phyloP scores from a whole-genome alignment of 2,329 filamentous ascomycete species.

The Tolypocladium tundrense region DNA sequence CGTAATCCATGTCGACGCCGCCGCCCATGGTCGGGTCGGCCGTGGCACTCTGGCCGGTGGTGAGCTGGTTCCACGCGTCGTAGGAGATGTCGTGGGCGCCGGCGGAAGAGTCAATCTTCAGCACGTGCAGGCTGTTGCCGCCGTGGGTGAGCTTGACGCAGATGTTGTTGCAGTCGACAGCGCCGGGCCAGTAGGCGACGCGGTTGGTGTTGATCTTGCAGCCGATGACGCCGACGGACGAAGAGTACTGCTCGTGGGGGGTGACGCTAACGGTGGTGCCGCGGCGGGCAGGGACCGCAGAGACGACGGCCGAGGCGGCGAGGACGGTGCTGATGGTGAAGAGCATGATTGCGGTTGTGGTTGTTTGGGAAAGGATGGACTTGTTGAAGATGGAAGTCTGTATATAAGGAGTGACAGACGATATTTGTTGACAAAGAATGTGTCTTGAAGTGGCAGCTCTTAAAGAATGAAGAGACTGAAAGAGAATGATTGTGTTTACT shows the following conservation, averaged over 20 bases:
- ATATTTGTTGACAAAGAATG: not conserved
- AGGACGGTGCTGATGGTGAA: not conserved
- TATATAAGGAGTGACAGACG: too few relatives aligned
- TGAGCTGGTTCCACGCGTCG: constrained; percentile 51
- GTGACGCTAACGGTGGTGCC: constrained; percentile 24
- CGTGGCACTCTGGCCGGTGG: constrained; percentile 36
- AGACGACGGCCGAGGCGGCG: constrained; percentile 1
- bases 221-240: constrained; percentile 46
- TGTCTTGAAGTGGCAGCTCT: not conserved
- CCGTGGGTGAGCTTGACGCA: constrained; percentile 43
- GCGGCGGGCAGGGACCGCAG: not conserved
- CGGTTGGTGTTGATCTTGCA: constrained; percentile 53
- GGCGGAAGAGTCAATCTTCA: constrained; percentile 44
- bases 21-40: constrained; percentile 36
- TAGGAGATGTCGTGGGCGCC: constrained; percentile 51
- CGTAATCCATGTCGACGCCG: constrained; percentile 38
- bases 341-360: not conserved
- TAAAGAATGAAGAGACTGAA: not conserved
- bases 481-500: not conserved
- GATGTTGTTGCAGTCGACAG: constrained; percentile 43
- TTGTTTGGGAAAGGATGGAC: not conserved
- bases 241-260: constrained; percentile 46
- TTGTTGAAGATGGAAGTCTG: not conserved
- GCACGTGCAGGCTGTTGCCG: constrained; percentile 43
- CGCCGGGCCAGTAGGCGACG: constrained; percentile 48